phyloP scores from a whole-genome alignment of 2,329 filamentous ascomycete genomes.

The Clonostachys sp. region DNA sequence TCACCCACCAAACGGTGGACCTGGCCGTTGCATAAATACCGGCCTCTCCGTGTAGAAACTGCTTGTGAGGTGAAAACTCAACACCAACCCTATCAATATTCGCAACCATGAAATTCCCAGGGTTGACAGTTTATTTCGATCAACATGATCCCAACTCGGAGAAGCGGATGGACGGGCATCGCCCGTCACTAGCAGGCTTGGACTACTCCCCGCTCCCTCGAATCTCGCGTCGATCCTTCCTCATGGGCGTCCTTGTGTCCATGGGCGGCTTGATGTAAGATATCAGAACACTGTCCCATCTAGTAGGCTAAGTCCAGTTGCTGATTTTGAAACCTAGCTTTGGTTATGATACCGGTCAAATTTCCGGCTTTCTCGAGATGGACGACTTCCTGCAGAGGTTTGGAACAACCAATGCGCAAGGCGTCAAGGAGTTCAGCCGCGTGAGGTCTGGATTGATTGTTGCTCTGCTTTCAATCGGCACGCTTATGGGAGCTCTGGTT shows the following conservation, averaged over 20 bases:
- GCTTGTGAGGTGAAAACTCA: no score
- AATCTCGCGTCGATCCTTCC: constrained; percentile 26
- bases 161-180: constrained; percentile 18
- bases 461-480: constrained; percentile 53
- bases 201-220: constrained; percentile 39
- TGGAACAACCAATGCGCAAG: constrained; percentile 30
- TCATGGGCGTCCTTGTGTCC: constrained; percentile 33
- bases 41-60: no score
- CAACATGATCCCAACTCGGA: constrained; percentile 33
- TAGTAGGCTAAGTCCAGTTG: neutral
- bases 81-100: no score
- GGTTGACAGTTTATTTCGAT: constrained; percentile 31
- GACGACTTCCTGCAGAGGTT: constrained; percentile 49
- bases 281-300: no score
- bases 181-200: constrained; percentile 26
- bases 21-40: no score
- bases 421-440: constrained; percentile 39
- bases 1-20: no score
- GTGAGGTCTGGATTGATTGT: constrained; percentile 56
- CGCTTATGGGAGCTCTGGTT: constrained; percentile 53
- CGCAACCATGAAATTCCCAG: neutral
- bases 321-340: constrained; percentile 15
- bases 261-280: constrained; percentile 39
- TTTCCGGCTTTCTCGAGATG: constrained; percentile 55
- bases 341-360: constrained; percentile 48